A percentile compares a stretch with the other conserved stretches of the same genome.
These are phyloP conservation scores for Phytopythium cucurbitacearum DNA, from an alignment of 352 stramenopile species.

Conservation along the genomic window DNA sequence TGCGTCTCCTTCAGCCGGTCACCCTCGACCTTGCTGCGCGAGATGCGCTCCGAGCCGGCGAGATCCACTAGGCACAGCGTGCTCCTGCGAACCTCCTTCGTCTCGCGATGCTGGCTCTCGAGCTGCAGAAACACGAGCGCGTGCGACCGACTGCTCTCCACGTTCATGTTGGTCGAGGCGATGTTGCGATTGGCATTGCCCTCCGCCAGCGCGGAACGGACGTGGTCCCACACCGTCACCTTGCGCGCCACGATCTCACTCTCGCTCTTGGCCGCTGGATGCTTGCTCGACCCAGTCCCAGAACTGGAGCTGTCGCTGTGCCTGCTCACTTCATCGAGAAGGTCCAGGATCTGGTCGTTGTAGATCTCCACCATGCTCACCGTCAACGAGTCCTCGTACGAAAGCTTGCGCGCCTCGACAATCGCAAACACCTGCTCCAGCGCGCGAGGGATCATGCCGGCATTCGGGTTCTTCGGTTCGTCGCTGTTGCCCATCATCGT, in stretches of 20 bases:
- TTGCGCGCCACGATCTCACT: conserved; percentile 57
- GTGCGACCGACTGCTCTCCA: conserved; percentile 84
- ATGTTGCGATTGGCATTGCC: conserved; percentile 83
- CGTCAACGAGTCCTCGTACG: conserved; percentile 59
- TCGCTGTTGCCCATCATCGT: conserved; percentile 91
- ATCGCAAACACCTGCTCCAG: conserved; percentile 94
- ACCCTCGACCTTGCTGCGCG: conserved; percentile 75
- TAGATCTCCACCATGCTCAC: conserved; percentile 98
- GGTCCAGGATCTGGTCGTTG: conserved; percentile 91
- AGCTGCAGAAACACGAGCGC: conserved; percentile 80
- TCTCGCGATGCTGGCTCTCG: conserved; percentile 64
- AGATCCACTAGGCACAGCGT: conserved; percentile 98
- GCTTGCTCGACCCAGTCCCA: conserved; percentile 33
- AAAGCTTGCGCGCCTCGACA: conserved; percentile 64
- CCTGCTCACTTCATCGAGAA: conserved; percentile 48
- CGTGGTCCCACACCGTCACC: conserved; percentile 61
- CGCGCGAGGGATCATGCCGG: conserved; percentile 95
- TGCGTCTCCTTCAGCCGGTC: conserved; percentile 94
- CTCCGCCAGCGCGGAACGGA: conserved; percentile 62
- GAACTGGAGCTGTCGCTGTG: conserved; percentile 26
- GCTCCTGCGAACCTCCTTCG: conserved; percentile 65
- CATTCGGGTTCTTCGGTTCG: conserved; percentile 28
- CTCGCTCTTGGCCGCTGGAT: conserved; percentile 49
- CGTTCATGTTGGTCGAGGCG: conserved; percentile 81
- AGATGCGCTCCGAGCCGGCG: conserved; percentile 94